Conservation (phyloP, 2,329 filamentous ascomycete genomes). For the Verticillium longisporum region DNA sequence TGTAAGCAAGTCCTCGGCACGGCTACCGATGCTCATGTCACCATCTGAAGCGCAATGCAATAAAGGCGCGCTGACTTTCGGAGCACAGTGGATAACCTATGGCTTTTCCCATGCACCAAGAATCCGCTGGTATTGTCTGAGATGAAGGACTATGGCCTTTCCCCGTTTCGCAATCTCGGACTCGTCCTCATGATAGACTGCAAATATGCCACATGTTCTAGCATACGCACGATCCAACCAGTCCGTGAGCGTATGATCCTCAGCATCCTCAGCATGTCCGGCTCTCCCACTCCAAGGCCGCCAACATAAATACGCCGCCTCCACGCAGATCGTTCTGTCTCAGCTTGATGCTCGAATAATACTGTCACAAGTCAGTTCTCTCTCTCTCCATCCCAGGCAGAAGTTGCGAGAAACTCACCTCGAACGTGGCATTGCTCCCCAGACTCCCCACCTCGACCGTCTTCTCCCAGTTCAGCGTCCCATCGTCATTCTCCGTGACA, state of each 20-base stretch:
- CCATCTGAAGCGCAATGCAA: no score
- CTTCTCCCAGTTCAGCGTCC: constrained; percentile 41
- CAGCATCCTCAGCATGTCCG: not conserved
- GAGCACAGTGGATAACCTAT: no score
- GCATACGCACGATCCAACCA: no score
- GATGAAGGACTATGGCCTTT: no score
- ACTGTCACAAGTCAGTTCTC: constrained; percentile 9
- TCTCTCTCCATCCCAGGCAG: not conserved
- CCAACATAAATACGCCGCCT: constrained; percentile 20
- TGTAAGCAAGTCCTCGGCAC: no score
- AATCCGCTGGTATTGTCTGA: no score
- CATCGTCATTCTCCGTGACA: constrained; percentile 37
- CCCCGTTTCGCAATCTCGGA: no score
- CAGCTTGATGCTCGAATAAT: constrained; percentile 18
- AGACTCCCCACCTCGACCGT: constrained; percentile 47
- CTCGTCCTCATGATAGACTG: not conserved
- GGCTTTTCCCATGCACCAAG: no score
- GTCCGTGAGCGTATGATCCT: no score
- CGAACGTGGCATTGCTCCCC: constrained; percentile 39
- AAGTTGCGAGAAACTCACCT: constrained; percentile 24
- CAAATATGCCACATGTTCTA: not conserved
- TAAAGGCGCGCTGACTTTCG: no score
- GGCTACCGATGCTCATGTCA: no score
- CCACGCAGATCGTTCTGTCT: constrained; percentile 20
- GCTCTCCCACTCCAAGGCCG: constrained; percentile 19